Evolutionary conservation across 2,329 filamentous ascomycete genomes (phyloP).

Genomic region (Thielaviopsis cerberus): DNA sequence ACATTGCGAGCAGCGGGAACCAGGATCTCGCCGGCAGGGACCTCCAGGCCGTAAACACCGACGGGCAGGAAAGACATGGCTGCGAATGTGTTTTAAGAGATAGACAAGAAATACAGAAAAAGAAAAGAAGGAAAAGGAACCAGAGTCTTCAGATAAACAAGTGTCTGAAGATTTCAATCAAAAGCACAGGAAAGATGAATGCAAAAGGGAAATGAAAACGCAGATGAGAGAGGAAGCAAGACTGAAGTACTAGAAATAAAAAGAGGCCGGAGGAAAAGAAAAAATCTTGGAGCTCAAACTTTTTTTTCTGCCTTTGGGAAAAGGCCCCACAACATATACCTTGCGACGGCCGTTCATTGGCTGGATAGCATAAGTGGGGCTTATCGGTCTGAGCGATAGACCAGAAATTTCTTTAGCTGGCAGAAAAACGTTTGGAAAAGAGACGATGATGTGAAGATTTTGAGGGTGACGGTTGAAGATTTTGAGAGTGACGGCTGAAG

Average conservation of each 20-base stretch:
- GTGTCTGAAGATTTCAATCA: not conserved
- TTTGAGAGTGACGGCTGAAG: too few relatives aligned
- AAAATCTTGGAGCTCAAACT: slow-evolving; percentile 11
- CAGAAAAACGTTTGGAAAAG: not conserved
- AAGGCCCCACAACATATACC: slow-evolving; percentile 9
- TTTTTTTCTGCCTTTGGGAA: slow-evolving; percentile 13
- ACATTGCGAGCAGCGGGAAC: slow-evolving; percentile 59
- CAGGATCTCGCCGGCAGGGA: slow-evolving; percentile 67
- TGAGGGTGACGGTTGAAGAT: too few relatives aligned
- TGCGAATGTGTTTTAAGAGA: slow-evolving; percentile 3
- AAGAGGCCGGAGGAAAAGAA: slow-evolving; percentile 4
- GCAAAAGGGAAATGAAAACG: not conserved
- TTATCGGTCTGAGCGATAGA: slow-evolving; percentile 1
- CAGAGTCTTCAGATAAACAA: not conserved
- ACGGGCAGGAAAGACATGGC: slow-evolving; percentile 45
- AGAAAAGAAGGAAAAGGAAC: slow-evolving; percentile 9
- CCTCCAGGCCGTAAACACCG: slow-evolving; percentile 79
- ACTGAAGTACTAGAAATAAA: not conserved
- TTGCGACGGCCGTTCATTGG: slow-evolving; percentile 9
- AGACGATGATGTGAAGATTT: too few relatives aligned
- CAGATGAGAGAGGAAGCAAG: not conserved
- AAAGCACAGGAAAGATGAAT: not conserved
- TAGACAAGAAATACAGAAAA: slow-evolving; percentile 5
- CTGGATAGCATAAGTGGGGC: slow-evolving; percentile 4
- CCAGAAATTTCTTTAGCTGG: too few relatives aligned